A percentile compares a stretch with the other conserved stretches of the same genome.
These are phyloP conservation scores for Gonapodya sp. DNA, from an alignment of 192 early-diverging fungal species.

Conservation along the genomic window DNA sequence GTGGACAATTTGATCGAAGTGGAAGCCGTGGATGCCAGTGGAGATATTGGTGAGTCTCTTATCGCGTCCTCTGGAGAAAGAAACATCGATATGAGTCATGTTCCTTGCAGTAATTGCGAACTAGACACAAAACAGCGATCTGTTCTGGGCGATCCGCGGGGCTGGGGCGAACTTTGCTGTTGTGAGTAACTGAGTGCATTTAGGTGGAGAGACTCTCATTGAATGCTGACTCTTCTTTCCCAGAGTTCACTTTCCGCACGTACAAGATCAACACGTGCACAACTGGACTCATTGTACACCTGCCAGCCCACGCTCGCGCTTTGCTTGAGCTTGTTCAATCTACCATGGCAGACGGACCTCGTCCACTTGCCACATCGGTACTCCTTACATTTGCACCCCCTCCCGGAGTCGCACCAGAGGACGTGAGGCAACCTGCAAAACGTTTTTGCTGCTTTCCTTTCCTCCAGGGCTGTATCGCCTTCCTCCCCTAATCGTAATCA, in stretches of 20 bases:
- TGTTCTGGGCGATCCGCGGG: conserved; percentile 18
- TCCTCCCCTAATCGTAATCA: neutral
- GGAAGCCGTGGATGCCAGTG: conserved; percentile 6
- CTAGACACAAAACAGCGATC: neutral
- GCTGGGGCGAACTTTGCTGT: conserved; percentile 22
- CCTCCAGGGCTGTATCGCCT: neutral
- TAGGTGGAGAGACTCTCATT: neutral
- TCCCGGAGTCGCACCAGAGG: neutral
- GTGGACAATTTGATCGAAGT: conserved; percentile 19
- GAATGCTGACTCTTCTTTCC: neutral
- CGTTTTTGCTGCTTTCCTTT: neutral
- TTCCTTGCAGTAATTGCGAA: neutral
- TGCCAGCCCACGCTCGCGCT: neutral
- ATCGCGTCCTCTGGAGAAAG: conserved; percentile 14
- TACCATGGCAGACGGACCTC: neutral
- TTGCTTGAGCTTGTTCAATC: neutral
- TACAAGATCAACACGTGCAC: neutral
- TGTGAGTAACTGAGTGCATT: conserved; percentile 13
- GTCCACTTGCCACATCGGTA: neutral
- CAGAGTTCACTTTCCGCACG: neutral
- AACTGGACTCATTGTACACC: neutral
- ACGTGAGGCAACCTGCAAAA: neutral
- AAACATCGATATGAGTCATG: neutral
- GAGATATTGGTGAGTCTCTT: conserved; percentile 14
- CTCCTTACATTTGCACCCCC: neutral